Evolutionary conservation across 306 rosid genomes (phyloP).

Genomic region (Luffa acutangula): DNA sequence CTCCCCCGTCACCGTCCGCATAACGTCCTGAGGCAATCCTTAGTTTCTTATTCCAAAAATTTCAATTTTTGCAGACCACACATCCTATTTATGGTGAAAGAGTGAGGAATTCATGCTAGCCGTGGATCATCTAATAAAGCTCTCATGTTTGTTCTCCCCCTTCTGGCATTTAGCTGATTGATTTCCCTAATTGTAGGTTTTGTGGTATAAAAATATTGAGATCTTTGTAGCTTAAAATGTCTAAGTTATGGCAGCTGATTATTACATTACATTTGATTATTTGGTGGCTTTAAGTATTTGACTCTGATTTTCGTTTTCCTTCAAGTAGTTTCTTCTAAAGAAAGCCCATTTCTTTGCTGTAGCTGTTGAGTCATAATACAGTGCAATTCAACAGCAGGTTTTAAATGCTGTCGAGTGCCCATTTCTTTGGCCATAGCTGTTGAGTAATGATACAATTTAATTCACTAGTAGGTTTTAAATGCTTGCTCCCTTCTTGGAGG

Average conservation of each 20-base stretch:
- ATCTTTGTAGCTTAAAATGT: background rate
- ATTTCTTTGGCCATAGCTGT: background rate
- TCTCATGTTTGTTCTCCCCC: background rate
- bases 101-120: background rate
- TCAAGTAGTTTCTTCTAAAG: background rate
- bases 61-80: background rate
- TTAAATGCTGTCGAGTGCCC: background rate
- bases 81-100: background rate
- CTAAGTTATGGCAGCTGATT: background rate
- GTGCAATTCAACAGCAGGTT: background rate
- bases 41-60: background rate
- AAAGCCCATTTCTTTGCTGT: too few species aligned
- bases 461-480: background rate
- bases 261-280: background rate
- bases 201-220: background rate
- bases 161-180: background rate
- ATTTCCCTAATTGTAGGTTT: background rate
- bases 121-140: background rate
- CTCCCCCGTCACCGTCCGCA: constrained; percentile 33
- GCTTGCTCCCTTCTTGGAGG: background rate
- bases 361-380: too few species aligned
- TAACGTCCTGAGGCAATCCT: background rate
- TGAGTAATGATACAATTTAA: background rate
- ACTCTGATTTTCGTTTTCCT: background rate
- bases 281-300: background rate